Base-by-base conservation (phyloP, 2,329 filamentous ascomycete species). In the Dactylellina haptotyla region DNA sequence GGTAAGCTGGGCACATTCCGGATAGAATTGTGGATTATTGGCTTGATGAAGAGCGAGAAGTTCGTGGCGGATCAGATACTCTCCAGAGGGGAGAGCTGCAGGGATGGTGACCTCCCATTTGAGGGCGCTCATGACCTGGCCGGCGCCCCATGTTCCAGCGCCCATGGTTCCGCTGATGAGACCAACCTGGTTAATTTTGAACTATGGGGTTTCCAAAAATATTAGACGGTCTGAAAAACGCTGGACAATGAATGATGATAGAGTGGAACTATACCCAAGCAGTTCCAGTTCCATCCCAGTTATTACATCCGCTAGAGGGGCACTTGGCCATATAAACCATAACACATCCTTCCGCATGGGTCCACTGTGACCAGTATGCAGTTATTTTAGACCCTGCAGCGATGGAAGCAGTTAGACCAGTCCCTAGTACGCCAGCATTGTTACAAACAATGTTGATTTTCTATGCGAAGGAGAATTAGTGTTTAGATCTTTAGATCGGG, bases 61-160 rank as follows among this genome's bases (percentile, higher is more conserved):
- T 80, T 87, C 85, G 78, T 87, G 85, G 62, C 85, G 82, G 79
- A 87, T 83, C 67, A 87, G 81, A 77, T 87, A 87, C 78, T 85
- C 84, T 54, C 86, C 85, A 0, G 85, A 80, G 18, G 83, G 83
- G 9, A 87, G 81, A 41, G 78, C 80, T 16, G 80, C 77, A 1
- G 85, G 85, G 71, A 87, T 84, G 12, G 80, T 84, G 79, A 81
- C 83, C 2, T 83, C 84, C 82, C 83, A 87, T 67, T 83, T 78
- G 9, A 84, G 79, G 6, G 81, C 82, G 70, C 82, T 81, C 30
- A 81, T 76, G 58, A 86, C 82, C 4, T 82, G 71, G 1, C 82
- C 84, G 0, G 83, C 84, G 12, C 82, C 84, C 84, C 84, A 85
- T 75, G 80, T 81, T 10, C 82, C 82, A 23, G 80, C 80, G 62